These are phyloP conservation scores for Jamesozyma hellenica DNA, from an alignment of 805 yeast genomes.

Conservation along the genomic window DNA sequence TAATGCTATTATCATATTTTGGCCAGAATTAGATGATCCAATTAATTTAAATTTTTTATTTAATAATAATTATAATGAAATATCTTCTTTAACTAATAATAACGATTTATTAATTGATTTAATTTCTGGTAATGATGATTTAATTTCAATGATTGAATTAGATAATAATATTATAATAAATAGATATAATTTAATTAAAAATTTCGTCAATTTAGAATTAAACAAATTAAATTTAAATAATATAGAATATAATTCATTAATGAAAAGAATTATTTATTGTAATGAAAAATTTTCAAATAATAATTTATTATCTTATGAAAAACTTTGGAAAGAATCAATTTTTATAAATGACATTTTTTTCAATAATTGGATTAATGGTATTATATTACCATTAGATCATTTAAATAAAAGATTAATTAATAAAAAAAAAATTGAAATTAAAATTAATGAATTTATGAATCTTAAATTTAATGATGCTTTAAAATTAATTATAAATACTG, in stretches of 20 bases:
- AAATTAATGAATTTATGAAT: constrained; percentile 15
- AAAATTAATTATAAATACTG: constrained; percentile 5
- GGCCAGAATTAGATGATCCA: constrained; percentile 28
- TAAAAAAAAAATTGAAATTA: constrained; percentile 3
- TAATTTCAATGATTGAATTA: constrained; percentile 19
- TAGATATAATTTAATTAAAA: constrained; percentile 9
- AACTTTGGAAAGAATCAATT: constrained; percentile 14
- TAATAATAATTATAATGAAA: constrained; percentile 1
- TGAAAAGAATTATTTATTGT: constrained; percentile 18
- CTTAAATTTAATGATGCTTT: constrained; percentile 10
- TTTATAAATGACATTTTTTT: constrained; percentile 4
- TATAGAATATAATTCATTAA: constrained; percentile 13
- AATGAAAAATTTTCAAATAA: constrained; percentile 13
- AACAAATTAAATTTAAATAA: constrained; percentile 2
- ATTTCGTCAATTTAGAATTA: constrained; percentile 11
- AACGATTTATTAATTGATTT: constrained; percentile 27
- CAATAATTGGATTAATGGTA: constrained; percentile 21
- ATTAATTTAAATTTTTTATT: constrained; percentile 10
- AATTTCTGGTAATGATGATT: constrained; percentile 10
- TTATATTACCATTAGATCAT: constrained; percentile 25
- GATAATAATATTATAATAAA: constrained; percentile 10
- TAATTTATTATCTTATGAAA: constrained; percentile 12
- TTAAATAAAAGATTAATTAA: constrained; percentile 11
- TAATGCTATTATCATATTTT: constrained; percentile 19
- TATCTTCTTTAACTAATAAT: constrained; percentile 1